A percentile compares a stretch with the other conserved stretches of the same genome.
Conservation (phyloP, 352 stramenopile genomes). For the Phytophthora uliginosa region DNA sequence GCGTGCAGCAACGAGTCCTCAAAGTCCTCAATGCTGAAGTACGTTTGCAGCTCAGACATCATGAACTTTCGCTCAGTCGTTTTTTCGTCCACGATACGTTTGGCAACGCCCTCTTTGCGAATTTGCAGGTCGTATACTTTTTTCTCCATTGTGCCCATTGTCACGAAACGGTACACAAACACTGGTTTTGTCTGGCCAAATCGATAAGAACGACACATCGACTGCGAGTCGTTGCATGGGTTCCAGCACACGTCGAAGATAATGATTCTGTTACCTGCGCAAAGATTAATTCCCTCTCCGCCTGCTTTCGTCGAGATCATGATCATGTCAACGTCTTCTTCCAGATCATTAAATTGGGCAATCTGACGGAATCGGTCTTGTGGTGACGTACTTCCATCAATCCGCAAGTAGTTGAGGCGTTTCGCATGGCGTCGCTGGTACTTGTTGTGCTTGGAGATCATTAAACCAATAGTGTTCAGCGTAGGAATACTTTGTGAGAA, state of each 20-base stretch:
- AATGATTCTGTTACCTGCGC: constrained; percentile 90
- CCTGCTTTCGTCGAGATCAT: constrained; percentile 92
- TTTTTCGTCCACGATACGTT: constrained; percentile 91
- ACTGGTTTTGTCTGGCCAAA: constrained; percentile 94
- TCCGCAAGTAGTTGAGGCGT: constrained; percentile 76
- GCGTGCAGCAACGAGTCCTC: constrained; percentile 71
- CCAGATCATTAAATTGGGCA: constrained; percentile 82
- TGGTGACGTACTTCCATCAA: constrained; percentile 85
- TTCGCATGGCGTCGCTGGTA: constrained; percentile 53
- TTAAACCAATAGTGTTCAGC: constrained; percentile 79
- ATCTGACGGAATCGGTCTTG: constrained; percentile 87
- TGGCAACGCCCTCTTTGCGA: constrained; percentile 90
- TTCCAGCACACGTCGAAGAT: constrained; percentile 96
- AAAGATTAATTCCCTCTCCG: constrained; percentile 91
- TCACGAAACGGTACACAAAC: constrained; percentile 95
- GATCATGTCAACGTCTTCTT: constrained; percentile 87
- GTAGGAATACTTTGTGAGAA: constrained; percentile 93
- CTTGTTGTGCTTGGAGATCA: constrained; percentile 77
- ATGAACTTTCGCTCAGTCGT: constrained; percentile 89
- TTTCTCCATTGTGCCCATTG: constrained; percentile 94
- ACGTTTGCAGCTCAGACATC: constrained; percentile 83
- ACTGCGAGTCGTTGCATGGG: constrained; percentile 92
- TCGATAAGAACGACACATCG: constrained; percentile 94
- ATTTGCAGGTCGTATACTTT: constrained; percentile 94
- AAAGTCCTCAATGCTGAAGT: constrained; percentile 88